phyloP scores from a whole-genome alignment of 1,284 basidiomycete genomes.

The Porogramme epimiltina region DNA sequence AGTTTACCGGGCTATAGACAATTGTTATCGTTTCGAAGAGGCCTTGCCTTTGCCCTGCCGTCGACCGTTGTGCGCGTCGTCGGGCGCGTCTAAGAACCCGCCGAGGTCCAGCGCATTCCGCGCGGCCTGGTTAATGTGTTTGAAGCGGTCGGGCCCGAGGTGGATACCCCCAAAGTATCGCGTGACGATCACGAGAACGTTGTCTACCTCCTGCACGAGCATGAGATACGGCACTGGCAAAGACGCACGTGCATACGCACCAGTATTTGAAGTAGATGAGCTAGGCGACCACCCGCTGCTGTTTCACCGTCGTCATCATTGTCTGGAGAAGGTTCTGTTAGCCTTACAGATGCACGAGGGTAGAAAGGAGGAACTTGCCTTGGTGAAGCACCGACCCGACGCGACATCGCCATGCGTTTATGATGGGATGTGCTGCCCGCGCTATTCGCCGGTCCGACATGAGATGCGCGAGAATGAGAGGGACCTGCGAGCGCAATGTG shows the following conservation, averaged over 20 bases:
- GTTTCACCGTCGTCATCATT: conserved; percentile 94
- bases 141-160: conserved; percentile 88
- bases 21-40: no score
- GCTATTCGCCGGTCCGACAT: conserved; percentile 74
- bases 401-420: conserved; percentile 86
- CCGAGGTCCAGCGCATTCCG: conserved; percentile 83
- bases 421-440: conserved; percentile 85
- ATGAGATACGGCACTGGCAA: not conserved
- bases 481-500: conserved; percentile 49
- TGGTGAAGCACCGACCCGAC: conserved; percentile 69
- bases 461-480: conserved; percentile 70
- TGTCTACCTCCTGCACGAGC: conserved; percentile 62
- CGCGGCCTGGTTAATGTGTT: conserved; percentile 90
- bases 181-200: conserved; percentile 85
- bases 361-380: conserved; percentile 45
- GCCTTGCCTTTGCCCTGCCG: conserved; percentile 13
- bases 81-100: conserved; percentile 64
- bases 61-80: conserved; percentile 12
- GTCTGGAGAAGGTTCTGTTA: conserved; percentile 48
- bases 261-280: conserved; percentile 86
- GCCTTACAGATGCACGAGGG: not conserved
- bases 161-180: conserved; percentile 82
- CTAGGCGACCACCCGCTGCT: conserved; percentile 85
- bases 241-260: conserved; percentile 41
- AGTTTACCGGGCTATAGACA: no score